A percentile compares a stretch with the other conserved stretches of the same genome.
These are phyloP conservation scores for Hygrophorus russula DNA, from an alignment of 768 basidiomycete species.

Conservation along the genomic window DNA sequence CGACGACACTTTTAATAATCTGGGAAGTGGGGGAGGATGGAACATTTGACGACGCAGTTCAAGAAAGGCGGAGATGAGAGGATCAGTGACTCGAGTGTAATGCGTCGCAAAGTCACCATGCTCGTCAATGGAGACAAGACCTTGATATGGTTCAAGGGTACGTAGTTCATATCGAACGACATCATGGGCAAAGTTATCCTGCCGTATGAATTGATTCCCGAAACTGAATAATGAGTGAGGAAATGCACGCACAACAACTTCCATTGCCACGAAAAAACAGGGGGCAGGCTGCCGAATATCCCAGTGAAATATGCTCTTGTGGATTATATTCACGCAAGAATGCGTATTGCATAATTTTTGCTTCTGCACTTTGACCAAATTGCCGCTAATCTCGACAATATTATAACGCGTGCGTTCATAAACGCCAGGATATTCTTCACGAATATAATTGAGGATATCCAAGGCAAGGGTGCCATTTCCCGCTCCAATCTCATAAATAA, in stretches of 20 bases:
- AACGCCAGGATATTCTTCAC: constrained; percentile 73
- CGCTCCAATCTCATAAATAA: constrained; percentile 95
- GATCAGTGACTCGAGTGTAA: constrained; percentile 78
- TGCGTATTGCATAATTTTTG: constrained; percentile 51
- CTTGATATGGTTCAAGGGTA: constrained; percentile 77
- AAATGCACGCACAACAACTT: constrained; percentile 72
- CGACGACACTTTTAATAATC: constrained; percentile 41
- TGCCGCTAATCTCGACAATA: constrained; percentile 89
- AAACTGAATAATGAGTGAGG: background rate
- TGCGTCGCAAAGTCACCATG: constrained; percentile 76
- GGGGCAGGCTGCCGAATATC: constrained; percentile 61
- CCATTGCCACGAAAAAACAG: constrained; percentile 90
- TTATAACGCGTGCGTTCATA: constrained; percentile 88
- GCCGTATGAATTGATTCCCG: background rate
- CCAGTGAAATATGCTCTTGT: constrained; percentile 86
- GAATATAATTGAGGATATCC: constrained; percentile 78
- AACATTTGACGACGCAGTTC: constrained; percentile 48
- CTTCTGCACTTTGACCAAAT: constrained; percentile 63
- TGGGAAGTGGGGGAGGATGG: constrained; percentile 47
- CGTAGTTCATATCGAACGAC: constrained; percentile 80
- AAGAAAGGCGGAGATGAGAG: constrained; percentile 72
- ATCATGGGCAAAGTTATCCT: constrained; percentile 98
- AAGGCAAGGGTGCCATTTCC: constrained; percentile 93
- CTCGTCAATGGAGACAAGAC: constrained; percentile 65
- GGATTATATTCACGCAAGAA: constrained; percentile 54